These are phyloP conservation scores for Alopecurus myosuroides DNA, from an alignment of 176 grass and related monocot species.

Conservation along the genomic window DNA sequence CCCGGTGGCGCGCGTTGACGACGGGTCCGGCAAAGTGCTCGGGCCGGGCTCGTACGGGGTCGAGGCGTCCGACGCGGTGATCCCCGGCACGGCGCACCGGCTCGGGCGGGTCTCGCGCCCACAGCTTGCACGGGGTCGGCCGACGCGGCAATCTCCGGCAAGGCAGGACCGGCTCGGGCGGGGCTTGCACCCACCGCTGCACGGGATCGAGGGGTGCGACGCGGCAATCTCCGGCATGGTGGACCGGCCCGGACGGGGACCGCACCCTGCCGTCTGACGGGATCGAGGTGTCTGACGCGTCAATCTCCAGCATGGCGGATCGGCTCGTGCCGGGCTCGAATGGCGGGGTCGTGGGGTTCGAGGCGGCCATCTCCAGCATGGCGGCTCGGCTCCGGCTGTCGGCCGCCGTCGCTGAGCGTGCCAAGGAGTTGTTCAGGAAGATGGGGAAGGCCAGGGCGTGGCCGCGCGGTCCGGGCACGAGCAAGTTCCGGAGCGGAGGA, in stretches of 20 bases:
- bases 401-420: conserved; percentile 19
- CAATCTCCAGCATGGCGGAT: background rate
- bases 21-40: background rate
- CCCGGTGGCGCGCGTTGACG: background rate
- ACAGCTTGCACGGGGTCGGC: background rate
- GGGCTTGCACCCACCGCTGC: background rate
- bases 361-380: conserved; percentile 16
- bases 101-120: background rate
- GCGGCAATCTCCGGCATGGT: background rate
- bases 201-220: background rate
- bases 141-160: background rate
- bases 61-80: background rate
- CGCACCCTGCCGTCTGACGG: background rate
- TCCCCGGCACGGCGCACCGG: background rate
- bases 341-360: background rate
- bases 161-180: background rate
- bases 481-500: background rate
- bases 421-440: conserved; percentile 33
- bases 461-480: background rate
- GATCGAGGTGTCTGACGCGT: background rate
- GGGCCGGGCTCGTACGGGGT: background rate
- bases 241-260: background rate
- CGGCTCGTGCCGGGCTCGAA: background rate
- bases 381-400: conserved; percentile 19
- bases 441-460: conserved; percentile 4